phyloP scores from a whole-genome alignment of 2,329 filamentous ascomycete genomes.

The Ceratocystis alfenasii region DNA sequence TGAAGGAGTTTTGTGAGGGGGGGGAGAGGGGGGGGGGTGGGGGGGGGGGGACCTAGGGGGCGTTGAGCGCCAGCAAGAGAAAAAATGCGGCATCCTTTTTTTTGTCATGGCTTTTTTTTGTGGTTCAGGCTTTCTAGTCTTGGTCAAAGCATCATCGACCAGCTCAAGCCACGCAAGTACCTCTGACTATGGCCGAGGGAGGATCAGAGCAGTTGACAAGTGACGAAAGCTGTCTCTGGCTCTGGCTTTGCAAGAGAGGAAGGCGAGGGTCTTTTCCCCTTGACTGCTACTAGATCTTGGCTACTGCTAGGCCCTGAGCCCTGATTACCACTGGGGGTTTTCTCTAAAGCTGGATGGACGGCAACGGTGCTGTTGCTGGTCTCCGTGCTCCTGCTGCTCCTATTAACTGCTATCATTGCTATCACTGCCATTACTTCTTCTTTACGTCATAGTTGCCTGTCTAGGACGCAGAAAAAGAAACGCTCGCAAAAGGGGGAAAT shows the following conservation, averaged over 20 bases:
- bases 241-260: too few species aligned
- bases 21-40: background rate
- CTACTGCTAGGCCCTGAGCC: background rate
- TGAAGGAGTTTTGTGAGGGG: too few species aligned
- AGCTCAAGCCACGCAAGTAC: conserved; percentile 1
- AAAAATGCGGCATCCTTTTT: background rate
- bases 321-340: background rate
- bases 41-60: background rate
- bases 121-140: background rate
- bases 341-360: background rate
- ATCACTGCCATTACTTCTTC: background rate
- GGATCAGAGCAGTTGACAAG: conserved; percentile 8
- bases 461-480: background rate
- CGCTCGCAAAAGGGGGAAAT: background rate
- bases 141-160: background rate
- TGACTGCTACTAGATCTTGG: too few species aligned
- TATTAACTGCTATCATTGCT: background rate
- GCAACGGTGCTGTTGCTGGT: background rate
- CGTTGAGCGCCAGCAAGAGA: background rate
- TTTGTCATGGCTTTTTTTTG: background rate
- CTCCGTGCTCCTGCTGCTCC: background rate
- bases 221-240: conserved; percentile 6
- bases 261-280: too few species aligned
- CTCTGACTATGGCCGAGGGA: background rate
- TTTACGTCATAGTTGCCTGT: conserved; percentile 11